Evolutionary conservation across 2,329 filamentous ascomycete species (phyloP).

Genomic region (Cladosporium sp.): DNA sequence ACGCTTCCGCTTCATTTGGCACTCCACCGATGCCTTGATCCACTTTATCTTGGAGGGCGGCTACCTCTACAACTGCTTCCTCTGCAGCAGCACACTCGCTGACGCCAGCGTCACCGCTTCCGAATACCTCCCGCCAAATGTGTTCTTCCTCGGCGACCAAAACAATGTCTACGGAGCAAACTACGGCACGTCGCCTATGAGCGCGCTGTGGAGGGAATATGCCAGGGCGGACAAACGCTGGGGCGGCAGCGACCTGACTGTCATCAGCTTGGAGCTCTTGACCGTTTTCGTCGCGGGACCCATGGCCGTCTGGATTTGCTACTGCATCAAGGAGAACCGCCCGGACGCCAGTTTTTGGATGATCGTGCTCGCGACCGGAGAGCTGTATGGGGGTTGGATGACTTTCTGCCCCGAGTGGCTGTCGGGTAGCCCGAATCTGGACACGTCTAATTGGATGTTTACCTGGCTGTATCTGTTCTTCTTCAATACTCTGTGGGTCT

Average conservation of each 20-base stretch:
- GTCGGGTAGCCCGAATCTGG: slow-evolving; percentile 53
- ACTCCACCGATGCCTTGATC: slow-evolving; percentile 86
- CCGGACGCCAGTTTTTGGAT: slow-evolving; percentile 53
- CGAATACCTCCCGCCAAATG: slow-evolving; percentile 42
- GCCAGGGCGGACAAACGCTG: slow-evolving; percentile 60
- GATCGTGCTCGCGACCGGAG: slow-evolving; percentile 56
- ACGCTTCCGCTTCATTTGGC: slow-evolving; percentile 88
- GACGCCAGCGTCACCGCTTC: slow-evolving; percentile 28
- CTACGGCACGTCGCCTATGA: slow-evolving; percentile 52
- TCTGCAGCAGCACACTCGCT: slow-evolving; percentile 52
- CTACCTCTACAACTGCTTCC: slow-evolving; percentile 94
- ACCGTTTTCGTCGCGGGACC: slow-evolving; percentile 59
- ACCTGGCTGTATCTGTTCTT: slow-evolving; percentile 61
- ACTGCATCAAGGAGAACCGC: slow-evolving; percentile 34
- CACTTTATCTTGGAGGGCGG: slow-evolving; percentile 88
- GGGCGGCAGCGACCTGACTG: slow-evolving; percentile 55
- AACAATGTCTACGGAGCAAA: slow-evolving; percentile 56
- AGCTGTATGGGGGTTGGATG: slow-evolving; percentile 54
- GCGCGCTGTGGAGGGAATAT: slow-evolving; percentile 62
- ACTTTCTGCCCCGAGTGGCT: slow-evolving; percentile 50
- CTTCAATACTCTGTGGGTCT: slow-evolving; percentile 62
- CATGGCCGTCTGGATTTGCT: slow-evolving; percentile 55
- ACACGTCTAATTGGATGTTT: slow-evolving; percentile 58
- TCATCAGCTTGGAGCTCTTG: slow-evolving; percentile 57
- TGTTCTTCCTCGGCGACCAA: slow-evolving; percentile 51